Evolutionary conservation across 2,329 filamentous ascomycete species (phyloP), one percentile per base, ranked within the genome.

Genomic region (Aureobasidium zeae): DNA sequence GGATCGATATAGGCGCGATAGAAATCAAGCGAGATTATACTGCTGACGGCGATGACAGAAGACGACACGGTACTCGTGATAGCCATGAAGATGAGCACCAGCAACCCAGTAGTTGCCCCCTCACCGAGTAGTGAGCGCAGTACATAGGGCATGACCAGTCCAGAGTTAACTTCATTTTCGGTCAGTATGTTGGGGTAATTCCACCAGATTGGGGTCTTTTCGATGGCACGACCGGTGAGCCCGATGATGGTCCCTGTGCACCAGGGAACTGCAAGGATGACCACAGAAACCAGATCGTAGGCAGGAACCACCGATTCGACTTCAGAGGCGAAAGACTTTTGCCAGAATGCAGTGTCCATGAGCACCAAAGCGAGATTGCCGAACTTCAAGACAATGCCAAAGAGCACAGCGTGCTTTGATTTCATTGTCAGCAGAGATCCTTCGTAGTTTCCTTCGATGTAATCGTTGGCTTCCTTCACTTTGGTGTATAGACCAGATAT

Each of bases 281-380:
- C 64, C 4, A 70, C 32, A 0, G 64, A 65, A 2, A 63, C 67
- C 4, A 72, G 60, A 19, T 66, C 65, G 46, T 71, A 72, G 0
- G 63, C 68, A 1, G 67, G 67, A 0, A 72, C 69, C 0, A 67
- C 70, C 1, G 69, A 62, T 10, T 63, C 58, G 0, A 70, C 65
- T 45, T 71, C 66, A 1, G 66, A 63, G 1, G 68, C 68, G 48
- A 73, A 73, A 0, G 64, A 66, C 55, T 73, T 73, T 45, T 72
- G 69, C 68, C 68, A 73, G 53, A 73, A 73, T 1, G 64, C 69
- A 3, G 69, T 73, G 49, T 73, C 66, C 67, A 73, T 72, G 4
- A 71, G 58, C 0, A 72, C 70, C 0, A 71, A 58, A 6, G 66
- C 68, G 13, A 72, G 54, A 41, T 72, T 72, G 11, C 67, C 69